Base-by-base conservation (phyloP, 257 asterid species). In the Solanum paucissectum region DNA sequence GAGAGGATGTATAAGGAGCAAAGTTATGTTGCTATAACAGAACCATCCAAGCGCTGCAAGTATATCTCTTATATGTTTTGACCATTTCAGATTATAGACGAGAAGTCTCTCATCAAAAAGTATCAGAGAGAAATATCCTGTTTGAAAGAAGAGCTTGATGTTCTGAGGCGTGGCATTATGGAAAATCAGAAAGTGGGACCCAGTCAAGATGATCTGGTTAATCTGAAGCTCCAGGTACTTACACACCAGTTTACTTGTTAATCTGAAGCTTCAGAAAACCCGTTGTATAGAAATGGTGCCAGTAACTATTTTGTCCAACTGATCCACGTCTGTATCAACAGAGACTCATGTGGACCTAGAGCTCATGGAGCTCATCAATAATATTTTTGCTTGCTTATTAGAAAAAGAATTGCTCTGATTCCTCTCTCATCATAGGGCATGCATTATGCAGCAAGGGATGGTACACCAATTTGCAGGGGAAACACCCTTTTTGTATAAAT, bases 61-160 rank as follows among this genome's bases (percentile, higher is more conserved):
- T 49, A 29, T 29, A 32, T 5, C 69, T 32, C 32, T 21, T 10
- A 46, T n/a, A 1, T 55, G 6, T 27, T 69, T 86, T 72, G 14
- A 46, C 74, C 73, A 37, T 87, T 88, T 72, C 88, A 95, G 98
- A 93, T 95, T 91, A 89, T 95, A 90, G 98, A 95, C 44, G 98
- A 94, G 95, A 95, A 95, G 91, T 95, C 98, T 89, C 96, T 95
- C 89, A 95, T 94, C 33, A 95, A 95, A 89, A 95, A 94, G 92
- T 95, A 95, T 91, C 98, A 95, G 92, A 92, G 87, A 89, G 98
- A 95, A 92, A 95, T 95, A 83, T 94, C 96, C 90, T 91, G 87
- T 88, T 90, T 95, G 91, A 95, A 90, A 92, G 94, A 93, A 92
- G 98, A 95, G 91, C 98, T 95, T 92, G 93, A 93, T 90, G 96